A percentile compares a stretch with the other conserved stretches of the same genome.
Conservation (phyloP, 2,329 filamentous ascomycete species). For the Aspergillus latus region DNA sequence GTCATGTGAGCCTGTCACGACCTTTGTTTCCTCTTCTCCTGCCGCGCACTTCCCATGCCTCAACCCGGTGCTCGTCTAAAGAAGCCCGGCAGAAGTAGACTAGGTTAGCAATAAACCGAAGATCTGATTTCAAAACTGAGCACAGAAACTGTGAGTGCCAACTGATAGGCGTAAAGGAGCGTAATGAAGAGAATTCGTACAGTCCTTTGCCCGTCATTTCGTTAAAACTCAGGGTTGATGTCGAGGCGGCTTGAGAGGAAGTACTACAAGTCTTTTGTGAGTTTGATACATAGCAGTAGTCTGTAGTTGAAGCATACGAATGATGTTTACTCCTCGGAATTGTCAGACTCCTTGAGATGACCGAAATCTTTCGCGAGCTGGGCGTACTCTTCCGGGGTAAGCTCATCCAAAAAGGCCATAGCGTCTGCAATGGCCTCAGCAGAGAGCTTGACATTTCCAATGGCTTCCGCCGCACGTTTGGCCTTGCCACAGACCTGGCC, state of each 20-base stretch:
- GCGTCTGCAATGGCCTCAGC: conserved; percentile 34
- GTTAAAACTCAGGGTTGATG: not conserved
- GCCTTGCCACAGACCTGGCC: conserved; percentile 56
- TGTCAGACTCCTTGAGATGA: not conserved
- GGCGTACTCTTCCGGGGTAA: conserved; percentile 17
- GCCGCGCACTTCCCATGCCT: not conserved
- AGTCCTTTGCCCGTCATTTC: not conserved
- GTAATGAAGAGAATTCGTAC: not conserved
- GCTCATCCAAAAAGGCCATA: conserved; percentile 32
- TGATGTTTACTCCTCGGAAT: not conserved
- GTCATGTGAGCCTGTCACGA: not conserved
- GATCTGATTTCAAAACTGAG: not conserved
- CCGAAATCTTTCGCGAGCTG: not conserved
- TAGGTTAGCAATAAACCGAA: too few species aligned
- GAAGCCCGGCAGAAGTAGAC: not conserved
- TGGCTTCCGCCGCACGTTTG: conserved; percentile 64
- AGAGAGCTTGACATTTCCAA: conserved; percentile 50
- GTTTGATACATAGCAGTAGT: not conserved
- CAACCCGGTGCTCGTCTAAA: not conserved
- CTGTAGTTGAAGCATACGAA: not conserved
- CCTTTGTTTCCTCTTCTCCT: too few species aligned
- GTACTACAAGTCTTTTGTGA: not conserved
- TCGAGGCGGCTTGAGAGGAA: not conserved
- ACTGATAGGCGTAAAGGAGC: not conserved
- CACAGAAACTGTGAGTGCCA: too few species aligned